Conservation (phyloP, 306 rosid species). For the Hippophae gyantsensis region DNA sequence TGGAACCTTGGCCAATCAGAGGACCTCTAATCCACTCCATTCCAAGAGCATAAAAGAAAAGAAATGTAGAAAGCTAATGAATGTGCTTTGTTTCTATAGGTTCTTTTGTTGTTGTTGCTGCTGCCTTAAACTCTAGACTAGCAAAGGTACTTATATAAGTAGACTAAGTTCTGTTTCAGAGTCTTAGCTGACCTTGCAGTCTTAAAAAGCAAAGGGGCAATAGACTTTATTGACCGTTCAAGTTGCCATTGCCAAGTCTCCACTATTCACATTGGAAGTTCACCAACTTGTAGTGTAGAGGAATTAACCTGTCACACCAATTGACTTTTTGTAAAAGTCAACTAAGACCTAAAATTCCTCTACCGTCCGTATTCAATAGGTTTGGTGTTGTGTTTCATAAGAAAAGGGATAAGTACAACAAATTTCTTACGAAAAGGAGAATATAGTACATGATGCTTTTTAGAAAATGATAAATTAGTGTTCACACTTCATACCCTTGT, state of each 20-base stretch:
- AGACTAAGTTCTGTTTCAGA: not conserved
- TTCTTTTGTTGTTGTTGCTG: not conserved
- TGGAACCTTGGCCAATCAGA: constrained; percentile 39
- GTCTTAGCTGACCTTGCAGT: not conserved
- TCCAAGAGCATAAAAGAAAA: not conserved
- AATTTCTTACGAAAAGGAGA: not conserved
- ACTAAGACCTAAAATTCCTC: not conserved
- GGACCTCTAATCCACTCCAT: constrained; percentile 42
- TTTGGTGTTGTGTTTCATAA: not conserved
- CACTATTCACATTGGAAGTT: constrained; percentile 9
- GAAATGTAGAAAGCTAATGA: not conserved
- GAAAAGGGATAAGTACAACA: constrained; percentile 6
- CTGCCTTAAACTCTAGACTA: not conserved
- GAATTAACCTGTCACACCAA: not conserved
- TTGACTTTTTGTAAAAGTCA: constrained; percentile 11
- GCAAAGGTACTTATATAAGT: not conserved
- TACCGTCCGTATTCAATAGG: not conserved
- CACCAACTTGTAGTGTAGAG: not conserved
- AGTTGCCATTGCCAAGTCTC: constrained; percentile 1
- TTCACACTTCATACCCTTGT: not conserved
- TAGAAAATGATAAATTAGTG: not conserved
- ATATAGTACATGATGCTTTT: constrained; percentile 2
- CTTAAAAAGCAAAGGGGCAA: no score
- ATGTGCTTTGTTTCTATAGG: not conserved
- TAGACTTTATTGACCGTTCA: no score